Evolutionary conservation across 352 stramenopile genomes (phyloP).

Genomic region (Globisporangium ultimum): DNA sequence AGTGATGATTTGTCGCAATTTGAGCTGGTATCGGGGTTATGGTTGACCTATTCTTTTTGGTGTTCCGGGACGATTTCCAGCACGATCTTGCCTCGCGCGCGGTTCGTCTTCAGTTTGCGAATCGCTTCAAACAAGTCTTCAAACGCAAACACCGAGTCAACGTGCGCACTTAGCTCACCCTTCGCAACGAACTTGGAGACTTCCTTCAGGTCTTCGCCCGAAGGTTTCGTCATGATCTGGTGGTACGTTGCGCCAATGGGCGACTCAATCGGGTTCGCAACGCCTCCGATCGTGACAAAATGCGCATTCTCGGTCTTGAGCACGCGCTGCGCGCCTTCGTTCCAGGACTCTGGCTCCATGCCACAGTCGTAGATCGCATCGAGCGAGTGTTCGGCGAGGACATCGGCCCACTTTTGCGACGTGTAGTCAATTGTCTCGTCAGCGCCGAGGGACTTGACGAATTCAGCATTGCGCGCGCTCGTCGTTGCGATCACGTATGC

Average conservation of each 20-base stretch:
- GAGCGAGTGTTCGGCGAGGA: conserved; percentile 29
- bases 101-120: conserved; percentile 34
- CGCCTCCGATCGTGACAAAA: conserved; percentile 17
- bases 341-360: conserved; percentile 27
- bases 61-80: conserved; percentile 25
- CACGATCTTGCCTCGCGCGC: conserved; percentile 58
- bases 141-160: conserved; percentile 47
- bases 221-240: not conserved
- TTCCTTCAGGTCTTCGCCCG: not conserved
- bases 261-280: not conserved
- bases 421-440: conserved; percentile 61
- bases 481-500: conserved; percentile 52
- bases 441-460: conserved; percentile 35
- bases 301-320: conserved; percentile 23
- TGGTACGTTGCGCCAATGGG: not conserved
- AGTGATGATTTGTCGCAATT: too few relatives aligned
- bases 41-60: not conserved
- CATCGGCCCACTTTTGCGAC: conserved; percentile 29
- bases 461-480: conserved; percentile 30
- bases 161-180: conserved; percentile 23
- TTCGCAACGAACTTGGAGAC: conserved; percentile 16
- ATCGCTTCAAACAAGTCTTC: conserved; percentile 43
- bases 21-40: too few relatives aligned
- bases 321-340: conserved; percentile 23
- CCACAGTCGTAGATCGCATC: conserved; percentile 16